Conservation (phyloP, 139 green algal genomes). For the Tetradesmus lagerheimii region DNA sequence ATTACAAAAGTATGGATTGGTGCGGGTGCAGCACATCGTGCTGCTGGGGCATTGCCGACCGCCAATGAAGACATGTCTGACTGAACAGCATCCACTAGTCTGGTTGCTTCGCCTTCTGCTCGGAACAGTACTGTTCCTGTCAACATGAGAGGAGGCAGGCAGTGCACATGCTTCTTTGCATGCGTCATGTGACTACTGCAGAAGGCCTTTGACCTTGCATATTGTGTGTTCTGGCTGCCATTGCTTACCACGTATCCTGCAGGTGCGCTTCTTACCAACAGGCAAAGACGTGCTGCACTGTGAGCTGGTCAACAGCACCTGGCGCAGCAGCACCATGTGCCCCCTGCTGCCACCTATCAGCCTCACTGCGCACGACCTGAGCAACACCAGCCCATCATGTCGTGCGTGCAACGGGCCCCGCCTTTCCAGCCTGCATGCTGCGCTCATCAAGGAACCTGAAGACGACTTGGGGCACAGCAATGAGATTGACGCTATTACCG, state of each 20-base stretch:
- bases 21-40: too few species aligned
- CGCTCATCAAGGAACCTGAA: neutral
- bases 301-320: neutral
- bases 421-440: neutral
- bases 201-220: too few species aligned
- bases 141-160: too few species aligned
- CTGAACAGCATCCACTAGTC: too few species aligned
- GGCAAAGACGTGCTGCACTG: neutral
- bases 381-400: neutral
- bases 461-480: neutral
- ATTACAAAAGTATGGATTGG: too few species aligned
- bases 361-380: neutral
- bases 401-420: neutral
- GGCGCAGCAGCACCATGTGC: neutral
- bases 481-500: neutral
- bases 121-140: too few species aligned
- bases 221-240: neutral
- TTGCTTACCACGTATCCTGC: neutral
- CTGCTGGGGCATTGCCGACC: too few species aligned
- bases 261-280: neutral
- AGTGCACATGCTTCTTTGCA: too few species aligned
- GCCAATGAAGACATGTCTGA: too few species aligned
- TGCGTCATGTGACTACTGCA: too few species aligned
- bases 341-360: neutral
- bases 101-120: too few species aligned